phyloP scores from a whole-genome alignment of 768 basidiomycete genomes.

The Erythrobasidium yunnanense region DNA sequence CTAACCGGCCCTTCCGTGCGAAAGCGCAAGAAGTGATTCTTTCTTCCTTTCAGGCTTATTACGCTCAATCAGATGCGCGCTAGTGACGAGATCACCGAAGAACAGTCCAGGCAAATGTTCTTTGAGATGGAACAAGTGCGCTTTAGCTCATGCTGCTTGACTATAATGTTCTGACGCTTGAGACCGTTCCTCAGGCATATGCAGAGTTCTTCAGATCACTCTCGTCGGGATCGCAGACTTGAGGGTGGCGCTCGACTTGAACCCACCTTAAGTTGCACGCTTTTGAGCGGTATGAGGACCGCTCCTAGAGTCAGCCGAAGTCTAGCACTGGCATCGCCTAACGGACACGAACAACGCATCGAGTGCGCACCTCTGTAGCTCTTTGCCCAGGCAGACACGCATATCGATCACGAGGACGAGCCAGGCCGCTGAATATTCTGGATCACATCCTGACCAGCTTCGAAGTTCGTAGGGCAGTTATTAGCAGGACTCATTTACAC shows the following conservation, averaged over 20 bases:
- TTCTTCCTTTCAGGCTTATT: conserved; percentile 59
- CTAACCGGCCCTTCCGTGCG: no score
- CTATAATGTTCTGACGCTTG: background rate
- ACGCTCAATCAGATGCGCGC: conserved; percentile 94
- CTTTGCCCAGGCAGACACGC: no score
- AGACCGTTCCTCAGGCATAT: no score
- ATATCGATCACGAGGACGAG: no score
- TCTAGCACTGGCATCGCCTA: no score
- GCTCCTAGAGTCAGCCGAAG: background rate
- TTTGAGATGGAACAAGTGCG: conserved; percentile 82
- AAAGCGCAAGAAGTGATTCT: background rate
- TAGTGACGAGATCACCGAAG: conserved; percentile 87
- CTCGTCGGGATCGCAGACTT: background rate
- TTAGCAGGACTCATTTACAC: no score
- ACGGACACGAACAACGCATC: no score
- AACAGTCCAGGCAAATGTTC: conserved; percentile 81
- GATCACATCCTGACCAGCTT: no score
- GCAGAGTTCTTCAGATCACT: conserved; percentile 13
- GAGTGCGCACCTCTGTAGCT: no score
- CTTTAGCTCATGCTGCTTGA: background rate
- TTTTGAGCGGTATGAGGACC: background rate
- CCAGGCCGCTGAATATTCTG: no score
- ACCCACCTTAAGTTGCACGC: background rate
- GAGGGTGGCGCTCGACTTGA: background rate
- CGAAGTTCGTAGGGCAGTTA: no score